These are phyloP conservation scores for Candida sphagnicola DNA, from an alignment of 805 yeast species.

Conservation along the genomic window DNA sequence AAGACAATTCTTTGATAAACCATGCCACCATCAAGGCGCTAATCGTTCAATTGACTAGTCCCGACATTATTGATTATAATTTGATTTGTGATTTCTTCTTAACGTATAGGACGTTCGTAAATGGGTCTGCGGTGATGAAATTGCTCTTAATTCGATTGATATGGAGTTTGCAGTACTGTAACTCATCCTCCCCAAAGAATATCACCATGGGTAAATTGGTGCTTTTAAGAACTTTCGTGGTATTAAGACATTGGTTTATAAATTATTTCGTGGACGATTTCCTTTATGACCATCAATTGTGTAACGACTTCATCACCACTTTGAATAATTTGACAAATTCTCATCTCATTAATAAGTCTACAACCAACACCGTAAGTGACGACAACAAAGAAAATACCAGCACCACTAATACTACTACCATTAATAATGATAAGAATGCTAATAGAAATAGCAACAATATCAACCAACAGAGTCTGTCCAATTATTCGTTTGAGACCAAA, in stretches of 20 bases:
- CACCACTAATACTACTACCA: neutral
- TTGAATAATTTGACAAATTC: conserved; percentile 36
- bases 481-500: conserved; percentile 30
- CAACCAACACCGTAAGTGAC: too few relatives aligned
- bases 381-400: neutral
- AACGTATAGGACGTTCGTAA: conserved; percentile 69
- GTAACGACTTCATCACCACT: conserved; percentile 46
- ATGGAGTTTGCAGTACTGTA: conserved; percentile 60
- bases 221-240: conserved; percentile 78
- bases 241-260: conserved; percentile 82
- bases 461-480: neutral
- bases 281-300: conserved; percentile 24
- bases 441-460: neutral
- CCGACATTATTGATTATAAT: conserved; percentile 71
- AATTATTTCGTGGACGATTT: conserved; percentile 87
- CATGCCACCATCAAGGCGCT: conserved; percentile 43
- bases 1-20: conserved; percentile 25
- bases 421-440: neutral
- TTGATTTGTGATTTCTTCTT: conserved; percentile 82
- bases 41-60: conserved; percentile 63
- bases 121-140: conserved; percentile 54
- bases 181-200: conserved; percentile 20
- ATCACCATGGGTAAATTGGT: conserved; percentile 57
- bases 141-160: conserved; percentile 60
- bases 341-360: too few relatives aligned